phyloP scores from a whole-genome alignment of 331 rosid genomes.

The Acacia pycnantha region DNA sequence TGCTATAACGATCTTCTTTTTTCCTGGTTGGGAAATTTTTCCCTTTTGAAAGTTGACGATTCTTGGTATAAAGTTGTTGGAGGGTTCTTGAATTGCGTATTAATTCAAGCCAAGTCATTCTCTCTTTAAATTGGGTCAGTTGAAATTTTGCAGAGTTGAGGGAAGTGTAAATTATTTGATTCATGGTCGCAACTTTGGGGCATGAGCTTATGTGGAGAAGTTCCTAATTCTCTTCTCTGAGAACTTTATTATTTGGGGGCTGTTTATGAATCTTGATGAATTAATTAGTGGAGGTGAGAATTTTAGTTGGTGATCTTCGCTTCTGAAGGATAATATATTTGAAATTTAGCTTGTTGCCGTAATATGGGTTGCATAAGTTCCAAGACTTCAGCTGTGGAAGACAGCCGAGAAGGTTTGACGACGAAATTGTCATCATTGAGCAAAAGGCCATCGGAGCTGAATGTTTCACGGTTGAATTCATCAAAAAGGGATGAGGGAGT shows the following conservation, averaged over 20 bases:
- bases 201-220: conserved; percentile 6
- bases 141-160: conserved; percentile 23
- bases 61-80: conserved; percentile 1
- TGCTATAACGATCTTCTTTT: neutral
- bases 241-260: conserved; percentile 17
- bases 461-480: conserved; percentile 38
- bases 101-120: conserved; percentile 28
- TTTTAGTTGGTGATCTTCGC: conserved; percentile 31
- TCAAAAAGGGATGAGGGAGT: conserved; percentile 48
- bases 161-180: neutral
- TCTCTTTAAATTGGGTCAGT: conserved; percentile 29
- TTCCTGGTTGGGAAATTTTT: neutral
- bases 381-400: conserved; percentile 66
- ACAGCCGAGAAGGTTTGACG: conserved; percentile 51
- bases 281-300: conserved; percentile 30
- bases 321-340: conserved; percentile 27
- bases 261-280: conserved; percentile 27
- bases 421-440: conserved; percentile 41
- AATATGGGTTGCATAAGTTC: conserved; percentile 75
- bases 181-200: neutral
- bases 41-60: conserved; percentile 21
- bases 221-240: neutral
- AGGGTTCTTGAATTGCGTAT: conserved; percentile 29
- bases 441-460: conserved; percentile 40
- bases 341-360: conserved; percentile 25